These are phyloP conservation scores for Suzukiozyma palmioleophila DNA, from an alignment of 1,139 yeast species.

Conservation along the genomic window DNA sequence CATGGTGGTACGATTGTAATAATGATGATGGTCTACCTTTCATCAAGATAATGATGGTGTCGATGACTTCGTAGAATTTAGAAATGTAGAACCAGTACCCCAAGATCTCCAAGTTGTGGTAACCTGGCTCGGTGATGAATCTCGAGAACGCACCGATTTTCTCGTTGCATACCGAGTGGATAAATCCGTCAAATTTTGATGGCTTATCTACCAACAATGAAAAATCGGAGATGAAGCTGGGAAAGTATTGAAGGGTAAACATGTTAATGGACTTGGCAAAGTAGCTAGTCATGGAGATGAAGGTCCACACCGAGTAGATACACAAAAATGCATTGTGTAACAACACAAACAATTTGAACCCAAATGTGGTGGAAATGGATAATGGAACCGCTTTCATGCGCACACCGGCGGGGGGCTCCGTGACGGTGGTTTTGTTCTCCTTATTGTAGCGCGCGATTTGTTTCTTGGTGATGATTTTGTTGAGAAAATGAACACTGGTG, in stretches of 20 bases:
- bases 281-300: slow-evolving; percentile 58
- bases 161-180: slow-evolving; percentile 62
- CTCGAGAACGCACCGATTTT: slow-evolving; percentile 54
- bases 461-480: slow-evolving; percentile 36
- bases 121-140: slow-evolving; percentile 16
- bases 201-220: slow-evolving; percentile 6
- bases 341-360: slow-evolving; percentile 55
- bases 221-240: slow-evolving; percentile 9
- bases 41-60: slow-evolving; percentile 61
- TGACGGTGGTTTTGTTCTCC: slow-evolving; percentile 7
- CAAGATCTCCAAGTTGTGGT: slow-evolving; percentile 50
- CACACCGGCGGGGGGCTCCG: slow-evolving; percentile 1
- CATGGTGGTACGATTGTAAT: slow-evolving; percentile 73
- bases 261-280: slow-evolving; percentile 36
- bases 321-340: slow-evolving; percentile 62
- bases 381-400: slow-evolving; percentile 45
- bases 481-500: slow-evolving; percentile 52
- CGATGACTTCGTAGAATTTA: slow-evolving; percentile 70
- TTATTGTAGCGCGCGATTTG: slow-evolving; percentile 24
- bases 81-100: slow-evolving; percentile 70
- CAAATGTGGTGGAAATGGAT: slow-evolving; percentile 38
- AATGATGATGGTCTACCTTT: slow-evolving; percentile 69
- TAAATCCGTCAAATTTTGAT: slow-evolving; percentile 23
- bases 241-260: slow-evolving; percentile 15
- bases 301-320: slow-evolving; percentile 68